phyloP scores from a whole-genome alignment of 371 early-diverging fungal species.

The Dinochytrium kinnereticum region DNA sequence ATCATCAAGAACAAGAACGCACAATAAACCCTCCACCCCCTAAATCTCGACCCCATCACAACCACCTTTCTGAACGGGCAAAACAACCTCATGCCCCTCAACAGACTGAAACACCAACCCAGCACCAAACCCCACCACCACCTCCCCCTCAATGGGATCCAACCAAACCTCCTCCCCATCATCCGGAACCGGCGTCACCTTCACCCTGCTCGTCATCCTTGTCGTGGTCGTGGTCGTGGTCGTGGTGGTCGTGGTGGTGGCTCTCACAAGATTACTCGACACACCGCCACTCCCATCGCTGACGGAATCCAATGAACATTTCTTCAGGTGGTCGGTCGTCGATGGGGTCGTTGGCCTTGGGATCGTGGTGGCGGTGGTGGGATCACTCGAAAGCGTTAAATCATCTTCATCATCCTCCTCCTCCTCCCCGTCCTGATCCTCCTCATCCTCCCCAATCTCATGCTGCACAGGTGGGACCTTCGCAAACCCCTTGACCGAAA shows the following conservation, averaged over 20 bases:
- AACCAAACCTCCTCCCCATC: conserved; percentile 1
- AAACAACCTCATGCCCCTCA: neutral
- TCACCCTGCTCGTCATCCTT: neutral
- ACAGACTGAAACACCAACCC: neutral
- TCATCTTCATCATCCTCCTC: conserved; percentile 13
- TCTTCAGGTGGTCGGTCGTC: neutral
- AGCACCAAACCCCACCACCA: neutral
- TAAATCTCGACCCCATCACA: too few species aligned
- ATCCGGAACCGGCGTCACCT: too few species aligned
- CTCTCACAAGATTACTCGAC: neutral
- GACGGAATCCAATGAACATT: neutral
- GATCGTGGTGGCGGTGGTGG: neutral
- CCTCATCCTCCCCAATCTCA: conserved; percentile 22
- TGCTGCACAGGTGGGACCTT: neutral
- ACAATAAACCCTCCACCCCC: too few species aligned
- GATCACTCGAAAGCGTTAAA: neutral
- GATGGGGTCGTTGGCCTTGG: neutral
- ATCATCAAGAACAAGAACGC: too few species aligned
- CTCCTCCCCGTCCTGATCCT: conserved; percentile 3
- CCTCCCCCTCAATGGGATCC: neutral
- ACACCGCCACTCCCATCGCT: neutral
- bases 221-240: neutral
- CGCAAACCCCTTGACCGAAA: conserved; percentile 11
- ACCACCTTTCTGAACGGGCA: too few species aligned
- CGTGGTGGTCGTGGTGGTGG: neutral